Percentiles rank a stretch among this genome's conserved stretches.
phyloP scores from a whole-genome alignment of 352 stramenopile genomes.

The Phytopythium kandeliae region DNA sequence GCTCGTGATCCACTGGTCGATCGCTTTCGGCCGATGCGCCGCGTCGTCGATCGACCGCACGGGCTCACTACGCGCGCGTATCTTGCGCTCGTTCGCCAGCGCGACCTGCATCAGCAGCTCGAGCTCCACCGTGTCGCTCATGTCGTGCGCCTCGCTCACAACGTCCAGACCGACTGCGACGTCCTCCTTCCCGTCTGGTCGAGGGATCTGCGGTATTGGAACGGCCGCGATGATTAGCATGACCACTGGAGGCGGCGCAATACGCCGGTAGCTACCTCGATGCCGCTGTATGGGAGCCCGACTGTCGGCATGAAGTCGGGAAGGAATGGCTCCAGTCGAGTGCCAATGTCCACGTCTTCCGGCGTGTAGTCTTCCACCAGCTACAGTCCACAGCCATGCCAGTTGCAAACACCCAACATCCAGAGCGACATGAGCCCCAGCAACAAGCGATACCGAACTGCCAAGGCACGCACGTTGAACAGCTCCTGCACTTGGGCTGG shows the following conservation, averaged over 20 bases:
- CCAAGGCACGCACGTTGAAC: constrained; percentile 35
- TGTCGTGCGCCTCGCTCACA: constrained; percentile 79
- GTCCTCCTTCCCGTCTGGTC: constrained; percentile 80
- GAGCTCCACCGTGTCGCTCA: constrained; percentile 87
- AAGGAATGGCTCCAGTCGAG: constrained; percentile 90
- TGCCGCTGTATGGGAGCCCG: constrained; percentile 60
- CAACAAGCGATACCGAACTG: neutral
- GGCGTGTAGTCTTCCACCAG: constrained; percentile 82
- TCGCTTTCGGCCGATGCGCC: constrained; percentile 73
- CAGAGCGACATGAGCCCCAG: neutral
- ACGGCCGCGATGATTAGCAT: too few relatives aligned
- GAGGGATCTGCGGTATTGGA: constrained; percentile 57
- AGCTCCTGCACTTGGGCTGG: constrained; percentile 50
- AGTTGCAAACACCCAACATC: neutral
- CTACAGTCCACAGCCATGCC: constrained; percentile 24
- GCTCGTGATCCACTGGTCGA: constrained; percentile 90
- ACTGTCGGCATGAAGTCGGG: constrained; percentile 88
- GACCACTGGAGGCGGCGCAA: too few relatives aligned
- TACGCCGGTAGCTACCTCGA: constrained; percentile 32
- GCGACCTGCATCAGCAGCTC: constrained; percentile 87
- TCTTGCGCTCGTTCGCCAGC: constrained; percentile 43
- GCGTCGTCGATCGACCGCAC: constrained; percentile 90
- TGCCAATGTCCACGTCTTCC: constrained; percentile 87
- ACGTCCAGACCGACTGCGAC: constrained; percentile 62
- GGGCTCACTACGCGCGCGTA: constrained; percentile 27